Base-by-base conservation (phyloP, 148 eudicot genomes). In the Amaranthus cruentus region DNA sequence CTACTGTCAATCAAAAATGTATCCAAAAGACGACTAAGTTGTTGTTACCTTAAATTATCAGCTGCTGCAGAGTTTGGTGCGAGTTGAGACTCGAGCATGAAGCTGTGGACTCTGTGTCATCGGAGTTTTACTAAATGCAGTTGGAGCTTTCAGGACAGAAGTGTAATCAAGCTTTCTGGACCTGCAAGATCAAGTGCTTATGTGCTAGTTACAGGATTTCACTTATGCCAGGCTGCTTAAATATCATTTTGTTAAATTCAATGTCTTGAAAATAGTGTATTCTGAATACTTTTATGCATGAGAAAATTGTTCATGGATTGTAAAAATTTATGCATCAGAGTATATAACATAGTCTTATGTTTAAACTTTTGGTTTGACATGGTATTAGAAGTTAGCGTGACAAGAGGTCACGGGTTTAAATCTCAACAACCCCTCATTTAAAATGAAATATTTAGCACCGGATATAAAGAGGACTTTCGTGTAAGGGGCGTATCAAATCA, bases 21-120 rank as follows among this genome's bases (percentile, higher is more conserved):
- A 18, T 43, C 38, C 4, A 6, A 64, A 14, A 7, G 9, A 13
- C 11, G 4, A 13, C 38, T 74, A 3, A 53, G 5, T 28, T 48
- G 56, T 42, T 70, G 6, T 66, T 56, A 9, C 51, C 10, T 62
- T 62, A 28, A 49, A 56, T 65, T 65, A 18, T n/a, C 78, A 75
- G 82, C 78, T 75, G 76, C 78, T 65, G 67, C 70, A 58, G 72
- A 71, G 9, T 64, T 76, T 58, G 38, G 9, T 12, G 5, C 53
- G 75, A 70, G 55, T 14, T 58, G 63, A 79, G 49, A 12, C 11
- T 6, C 43, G 71, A 64, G 7, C 38, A 63, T 63, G 4, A 14
- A 11, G 3, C 4, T 52, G 72, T 43, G 13, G 42, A 60, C n/a
- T 52, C 15, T 18, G 1, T 11, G 63, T 18, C 0, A 72, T n/a